Conservation (phyloP, 805 yeast genomes). For the Tetrapisispora nanseiensis region DNA sequence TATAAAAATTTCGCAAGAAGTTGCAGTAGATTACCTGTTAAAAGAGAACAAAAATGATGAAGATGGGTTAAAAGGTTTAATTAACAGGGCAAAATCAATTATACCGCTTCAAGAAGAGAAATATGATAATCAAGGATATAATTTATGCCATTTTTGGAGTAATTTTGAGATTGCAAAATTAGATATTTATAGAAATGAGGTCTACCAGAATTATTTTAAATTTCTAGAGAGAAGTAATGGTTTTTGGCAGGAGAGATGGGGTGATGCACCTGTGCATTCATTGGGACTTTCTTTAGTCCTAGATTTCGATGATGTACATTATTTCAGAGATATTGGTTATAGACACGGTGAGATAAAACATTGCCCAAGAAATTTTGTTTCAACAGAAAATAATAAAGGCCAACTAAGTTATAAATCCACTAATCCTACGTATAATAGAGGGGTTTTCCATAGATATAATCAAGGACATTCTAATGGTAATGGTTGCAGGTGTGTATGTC, state of each 20-base stretch:
- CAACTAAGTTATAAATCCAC: slow-evolving; percentile 39
- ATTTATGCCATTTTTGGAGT: slow-evolving; percentile 84
- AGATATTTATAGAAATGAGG: slow-evolving; percentile 56
- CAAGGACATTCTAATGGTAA: slow-evolving; percentile 38
- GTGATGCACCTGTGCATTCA: slow-evolving; percentile 93
- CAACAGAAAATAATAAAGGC: slow-evolving; percentile 11
- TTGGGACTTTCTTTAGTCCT: slow-evolving; percentile 73
- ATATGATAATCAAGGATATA: slow-evolving; percentile 59
- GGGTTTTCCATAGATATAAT: slow-evolving; percentile 27
- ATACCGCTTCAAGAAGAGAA: slow-evolving; percentile 38
- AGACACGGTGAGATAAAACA: slow-evolving; percentile 71
- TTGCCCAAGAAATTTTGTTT: slow-evolving; percentile 56
- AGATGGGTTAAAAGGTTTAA: slow-evolving; percentile 30
- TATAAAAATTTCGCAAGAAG: slow-evolving; percentile 22
- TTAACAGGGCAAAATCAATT: slow-evolving; percentile 31
- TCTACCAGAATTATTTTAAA: slow-evolving; percentile 59
- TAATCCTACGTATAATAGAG: slow-evolving; percentile 16
- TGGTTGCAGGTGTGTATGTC: slow-evolving; percentile 87
- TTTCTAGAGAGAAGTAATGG: slow-evolving; percentile 68
- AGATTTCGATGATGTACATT: slow-evolving; percentile 63
- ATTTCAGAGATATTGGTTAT: slow-evolving; percentile 89
- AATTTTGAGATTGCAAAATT: slow-evolving; percentile 86
- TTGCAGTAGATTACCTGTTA: slow-evolving; percentile 26
- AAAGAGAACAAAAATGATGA: slow-evolving; percentile 12
- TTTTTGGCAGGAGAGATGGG: slow-evolving; percentile 90